Evolutionary conservation across 441 rosid species (phyloP), one percentile per base, ranked within the genome.

Genomic region (Erodium texanum): DNA sequence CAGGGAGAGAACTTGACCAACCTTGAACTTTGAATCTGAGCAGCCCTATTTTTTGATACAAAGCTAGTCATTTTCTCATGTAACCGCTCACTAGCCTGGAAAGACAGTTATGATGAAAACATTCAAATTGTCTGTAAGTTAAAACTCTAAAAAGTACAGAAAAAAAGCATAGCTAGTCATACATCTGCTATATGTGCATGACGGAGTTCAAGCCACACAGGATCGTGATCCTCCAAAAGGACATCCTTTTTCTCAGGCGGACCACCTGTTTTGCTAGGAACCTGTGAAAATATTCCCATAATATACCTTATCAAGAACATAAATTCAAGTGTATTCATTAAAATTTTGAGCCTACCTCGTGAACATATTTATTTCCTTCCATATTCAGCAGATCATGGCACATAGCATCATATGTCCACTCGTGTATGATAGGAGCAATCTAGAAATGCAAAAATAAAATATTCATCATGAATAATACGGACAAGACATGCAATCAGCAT

Each of bases 181-280:
- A 95, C 99, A 82, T 90, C 93, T 63, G 96, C 99, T 64, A 95
- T 86, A 84, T 95, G 99, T 62, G 93, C 89, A 84, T 92, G 97
- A 45, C 96, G 96, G 81, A 95, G 98, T 80, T 95, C 99, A 32
- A 90, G 85, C 98, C 99, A 95, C 54, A 95, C 66, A 72, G 96
- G 99, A 81, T 92, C 99, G 43, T 86, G 97, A 74, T 87, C 97
- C 84, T 92, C 99, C 79, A 95, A 75, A 72, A 92, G 89, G 69
- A 89, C 98, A 61, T 95, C 99, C 65, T 92, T 95, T 75, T 84
- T 89, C 80, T 92, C 97, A 24, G 90, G 88, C 52, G 83, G 84
- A 71, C 89, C 92, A 16, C 88, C 93, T 66, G 89, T 73, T 84
- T 87, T 92, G 74, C 89, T 69, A 54, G 95, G 86, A 80, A 85